Base-by-base conservation (phyloP, 2,329 filamentous ascomycete genomes). In the Colletotrichum shisoi region DNA sequence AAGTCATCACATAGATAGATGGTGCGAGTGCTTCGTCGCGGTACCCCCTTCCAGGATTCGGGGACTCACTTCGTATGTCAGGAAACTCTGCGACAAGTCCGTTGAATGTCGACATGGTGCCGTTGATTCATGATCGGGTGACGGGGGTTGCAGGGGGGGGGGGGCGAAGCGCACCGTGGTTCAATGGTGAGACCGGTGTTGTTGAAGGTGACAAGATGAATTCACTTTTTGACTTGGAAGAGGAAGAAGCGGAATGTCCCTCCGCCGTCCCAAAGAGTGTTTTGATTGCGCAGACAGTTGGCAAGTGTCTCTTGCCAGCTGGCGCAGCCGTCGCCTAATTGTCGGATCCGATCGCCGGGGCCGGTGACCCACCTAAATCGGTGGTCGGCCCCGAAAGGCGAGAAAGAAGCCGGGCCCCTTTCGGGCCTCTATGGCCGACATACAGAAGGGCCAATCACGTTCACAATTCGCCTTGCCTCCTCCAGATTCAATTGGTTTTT, bases 1-100 rank as follows among this genome's bases (percentile, higher is more conserved):
- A 49, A 54, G 40, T 9, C 31, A 8, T 31, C 13, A 42, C 21
- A 45, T 17, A 9, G 24, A 45, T 17, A 9, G 24, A 6, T 53
- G 51, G 34, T n/a, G 17, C 17, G 19, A 7, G 21, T 45, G 13
- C 15, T 51, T 46, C 39, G 13, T 34, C 65, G 70, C 66, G 9
- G 46, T 21, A 70, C 71, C 4, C 24, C 31, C 7, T 13, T 24
- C 11, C 19, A 15, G 42, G 42, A 21, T 12, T 7, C 51, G 8
- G n/a, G 15, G 24, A 71, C 79, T 72, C 71, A 88, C 88, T 89
- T 72, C 89, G 83, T 67, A 96, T 93, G 46, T 89, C 86, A 4
- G 92, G 92, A 71, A 96, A 96, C 74, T 96, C 93, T 78, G 82
- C 78, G 63, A 93, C 80, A 42, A 89, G 78, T 57, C 91, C 91